Evolutionary conservation across 2,329 filamentous ascomycete species (phyloP).

Genomic region (Aspergillus pseudoglaucus): DNA sequence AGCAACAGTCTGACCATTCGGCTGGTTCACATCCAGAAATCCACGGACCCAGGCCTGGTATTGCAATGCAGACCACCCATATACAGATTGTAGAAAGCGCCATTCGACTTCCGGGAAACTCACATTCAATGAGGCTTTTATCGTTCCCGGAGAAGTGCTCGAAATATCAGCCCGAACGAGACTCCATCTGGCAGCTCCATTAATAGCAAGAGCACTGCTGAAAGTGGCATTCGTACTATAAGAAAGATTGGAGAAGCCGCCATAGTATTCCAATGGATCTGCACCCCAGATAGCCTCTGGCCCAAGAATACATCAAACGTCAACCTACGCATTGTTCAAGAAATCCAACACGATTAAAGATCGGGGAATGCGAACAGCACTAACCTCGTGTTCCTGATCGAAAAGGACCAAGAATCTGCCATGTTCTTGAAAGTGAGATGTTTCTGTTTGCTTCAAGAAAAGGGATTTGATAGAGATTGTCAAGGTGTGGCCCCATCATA

Average conservation of each 20-base stretch:
- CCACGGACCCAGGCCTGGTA: slow-evolving; percentile 55
- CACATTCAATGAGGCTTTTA: slow-evolving; percentile 38
- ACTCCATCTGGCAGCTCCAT: slow-evolving; percentile 48
- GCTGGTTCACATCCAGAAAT: slow-evolving; percentile 34
- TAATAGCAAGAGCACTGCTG: slow-evolving; percentile 45
- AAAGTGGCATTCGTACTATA: slow-evolving; percentile 40
- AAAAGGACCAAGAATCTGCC: slow-evolving; percentile 53
- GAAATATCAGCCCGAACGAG: slow-evolving; percentile 27
- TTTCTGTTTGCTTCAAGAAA: neutral
- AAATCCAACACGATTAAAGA: neutral
- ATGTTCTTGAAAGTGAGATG: slow-evolving; percentile 27
- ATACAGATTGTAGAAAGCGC: slow-evolving; percentile 46
- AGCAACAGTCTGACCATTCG: slow-evolving; percentile 27
- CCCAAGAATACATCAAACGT: neutral
- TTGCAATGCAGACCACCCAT: slow-evolving; percentile 55
- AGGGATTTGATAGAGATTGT: slow-evolving; percentile 4
- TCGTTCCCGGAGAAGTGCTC: slow-evolving; percentile 16
- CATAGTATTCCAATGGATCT: slow-evolving; percentile 49
- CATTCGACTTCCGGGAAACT: slow-evolving; percentile 49
- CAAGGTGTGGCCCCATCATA: neutral
- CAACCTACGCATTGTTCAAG: neutral
- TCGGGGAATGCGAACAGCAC: slow-evolving; percentile 6
- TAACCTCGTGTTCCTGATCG: slow-evolving; percentile 53
- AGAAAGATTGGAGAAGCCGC: slow-evolving; percentile 46
- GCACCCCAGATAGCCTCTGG: slow-evolving; percentile 54